Evolutionary conservation across 345 rosid genomes (phyloP).

Genomic region (Euclidium syriacum): DNA sequence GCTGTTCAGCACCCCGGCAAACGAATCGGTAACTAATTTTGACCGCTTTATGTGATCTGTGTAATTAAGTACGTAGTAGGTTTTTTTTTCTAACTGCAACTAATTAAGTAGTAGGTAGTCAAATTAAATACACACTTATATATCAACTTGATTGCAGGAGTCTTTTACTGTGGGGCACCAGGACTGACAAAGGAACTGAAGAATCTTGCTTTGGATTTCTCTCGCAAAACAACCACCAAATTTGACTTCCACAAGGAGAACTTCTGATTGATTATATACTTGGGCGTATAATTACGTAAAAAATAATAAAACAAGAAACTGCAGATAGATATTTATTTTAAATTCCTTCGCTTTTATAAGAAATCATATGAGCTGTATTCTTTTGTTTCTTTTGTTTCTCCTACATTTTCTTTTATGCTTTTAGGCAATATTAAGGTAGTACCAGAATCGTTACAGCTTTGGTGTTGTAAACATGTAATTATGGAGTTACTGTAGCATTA

Average conservation of each 20-base stretch:
- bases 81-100: no score
- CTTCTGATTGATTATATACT: conserved; percentile 36
- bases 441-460: not conserved
- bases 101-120: not conserved
- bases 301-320: conserved; percentile 7
- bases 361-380: conserved; percentile 13
- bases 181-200: conserved; percentile 55
- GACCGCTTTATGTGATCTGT: not conserved
- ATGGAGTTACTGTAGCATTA: not conserved
- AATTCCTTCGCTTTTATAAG: conserved; percentile 3
- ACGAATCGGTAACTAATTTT: conserved; percentile 50
- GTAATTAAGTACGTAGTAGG: no score
- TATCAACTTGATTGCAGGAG: conserved; percentile 51
- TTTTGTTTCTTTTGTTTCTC: not conserved
- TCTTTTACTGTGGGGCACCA: conserved; percentile 89
- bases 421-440: not conserved
- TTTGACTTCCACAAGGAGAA: conserved; percentile 93
- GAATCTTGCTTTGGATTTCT: conserved; percentile 67
- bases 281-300: not conserved
- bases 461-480: conserved; percentile 15
- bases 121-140: not conserved
- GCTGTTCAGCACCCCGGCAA: conserved; percentile 54
- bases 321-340: conserved; percentile 5
- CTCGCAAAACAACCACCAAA: conserved; percentile 76
- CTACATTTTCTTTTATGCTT: not conserved